phyloP scores from a whole-genome alignment of 768 basidiomycete genomes.

The Amanita polypyramis region DNA sequence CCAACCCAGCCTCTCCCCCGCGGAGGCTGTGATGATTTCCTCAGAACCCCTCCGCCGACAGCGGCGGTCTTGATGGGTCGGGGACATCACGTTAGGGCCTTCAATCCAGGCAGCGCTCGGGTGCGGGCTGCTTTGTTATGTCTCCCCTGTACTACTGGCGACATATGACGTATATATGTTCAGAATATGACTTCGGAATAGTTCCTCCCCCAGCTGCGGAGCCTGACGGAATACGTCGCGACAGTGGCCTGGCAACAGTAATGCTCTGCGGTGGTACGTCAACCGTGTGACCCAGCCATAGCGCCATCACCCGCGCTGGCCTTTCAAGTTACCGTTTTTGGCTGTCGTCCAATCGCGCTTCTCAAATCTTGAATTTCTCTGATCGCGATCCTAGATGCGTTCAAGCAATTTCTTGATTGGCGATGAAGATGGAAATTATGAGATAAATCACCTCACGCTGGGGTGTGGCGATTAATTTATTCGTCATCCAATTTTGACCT shows the following conservation, averaged over 20 bases:
- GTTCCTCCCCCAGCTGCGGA: too few species aligned
- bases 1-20: slow-evolving; percentile 2
- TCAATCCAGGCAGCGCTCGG: too few species aligned
- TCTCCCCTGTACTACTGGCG: too few species aligned
- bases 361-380: not conserved
- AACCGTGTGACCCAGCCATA: slow-evolving; percentile 1
- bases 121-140: too few species aligned
- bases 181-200: too few species aligned
- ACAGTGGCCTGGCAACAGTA: too few species aligned
- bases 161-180: not conserved
- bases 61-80: not conserved
- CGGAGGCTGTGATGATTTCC: too few species aligned
- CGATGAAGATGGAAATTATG: slow-evolving; percentile 2
- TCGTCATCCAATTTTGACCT: not conserved
- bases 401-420: not conserved
- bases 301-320: not conserved
- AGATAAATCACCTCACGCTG: not conserved
- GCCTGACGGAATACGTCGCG: too few species aligned
- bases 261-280: not conserved
- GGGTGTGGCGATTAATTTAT: too few species aligned
- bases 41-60: slow-evolving; percentile 8
- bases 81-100: not conserved
- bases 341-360: not conserved
- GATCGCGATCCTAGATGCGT: not conserved
- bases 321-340: slow-evolving; percentile 3